Evolutionary conservation across 225 moss, liverwort and hornwort species (phyloP), one percentile per base, ranked within the genome.

Genomic region (Sphagnum tenellum): DNA sequence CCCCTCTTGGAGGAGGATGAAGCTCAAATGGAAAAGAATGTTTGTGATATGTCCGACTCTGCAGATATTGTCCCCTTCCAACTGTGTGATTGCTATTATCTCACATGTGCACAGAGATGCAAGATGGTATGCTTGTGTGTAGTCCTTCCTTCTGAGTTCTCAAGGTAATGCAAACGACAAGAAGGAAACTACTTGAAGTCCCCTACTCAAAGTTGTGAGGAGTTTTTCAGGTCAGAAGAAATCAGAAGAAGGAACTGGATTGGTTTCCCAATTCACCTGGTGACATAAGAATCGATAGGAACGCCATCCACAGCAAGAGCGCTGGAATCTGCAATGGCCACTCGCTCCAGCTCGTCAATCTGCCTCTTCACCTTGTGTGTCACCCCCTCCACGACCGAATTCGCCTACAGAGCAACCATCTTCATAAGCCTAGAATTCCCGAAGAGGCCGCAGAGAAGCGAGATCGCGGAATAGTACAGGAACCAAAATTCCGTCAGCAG

Each of bases 321-420:
- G 50, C 72, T 53, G 12, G 74, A 47, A 55, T 78, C 81, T 47
- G 70, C 64, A 63, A 85, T 82, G 29, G 67, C 66, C 52, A 72
- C 68, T 45, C 67, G 78, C 70, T 88, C 88, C 71, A 88, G 70
- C 50, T 85, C 75, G 59, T 71, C 75, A 59, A 75, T 75, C 49
- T 75, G 75, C 55, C 59, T 67, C 48, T 67, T 71, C 52, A 75
- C 44, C 67, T 75, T 75, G 59, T 60, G 44, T 44, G 63, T 13
- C 59, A 95, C 84, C 62, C 88, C 82, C 65, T 95, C 94, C 52
- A 95, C 94, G 47, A 86, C 84, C 64, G 89, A 78, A 73, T 91
- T 95, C 12, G 87, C 83, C 94, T 94, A 82, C 65, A 62, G 8
- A 55, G 9, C 7, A 46, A 45, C 14, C 44, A 58, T 8, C 44